Evolutionary conservation across 2,329 filamentous ascomycete species (phyloP).

Genomic region (Colletotrichum coccodes): DNA sequence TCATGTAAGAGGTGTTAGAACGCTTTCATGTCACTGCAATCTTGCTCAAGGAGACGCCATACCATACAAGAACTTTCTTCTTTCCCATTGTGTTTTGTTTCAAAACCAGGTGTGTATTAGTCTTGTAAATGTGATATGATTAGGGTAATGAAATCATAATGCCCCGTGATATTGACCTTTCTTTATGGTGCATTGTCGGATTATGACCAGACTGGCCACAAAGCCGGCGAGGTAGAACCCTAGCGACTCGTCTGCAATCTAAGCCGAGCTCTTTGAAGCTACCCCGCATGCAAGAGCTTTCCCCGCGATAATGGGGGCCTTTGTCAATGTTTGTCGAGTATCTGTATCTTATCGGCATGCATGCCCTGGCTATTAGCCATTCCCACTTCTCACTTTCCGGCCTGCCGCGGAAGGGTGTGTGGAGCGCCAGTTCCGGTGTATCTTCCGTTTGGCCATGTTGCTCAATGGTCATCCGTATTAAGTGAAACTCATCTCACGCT

Average conservation of each 20-base stretch:
- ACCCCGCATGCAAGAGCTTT: background rate
- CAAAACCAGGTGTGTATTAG: too few species aligned
- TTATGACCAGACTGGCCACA: background rate
- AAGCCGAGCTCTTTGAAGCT: background rate
- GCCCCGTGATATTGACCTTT: background rate
- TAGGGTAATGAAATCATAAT: background rate
- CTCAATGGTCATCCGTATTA: background rate
- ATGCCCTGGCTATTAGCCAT: background rate
- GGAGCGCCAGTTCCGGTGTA: background rate
- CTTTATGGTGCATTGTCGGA: background rate
- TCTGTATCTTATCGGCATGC: conserved; percentile 6
- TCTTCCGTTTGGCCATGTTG: background rate
- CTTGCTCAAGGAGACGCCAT: background rate
- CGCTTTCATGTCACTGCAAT: background rate
- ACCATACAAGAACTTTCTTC: conserved; percentile 40
- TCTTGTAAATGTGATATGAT: background rate
- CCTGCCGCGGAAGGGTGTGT: background rate
- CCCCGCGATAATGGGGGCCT: background rate
- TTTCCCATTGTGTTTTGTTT: conserved; percentile 37
- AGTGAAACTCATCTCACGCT: background rate
- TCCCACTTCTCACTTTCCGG: background rate
- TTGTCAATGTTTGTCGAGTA: background rate
- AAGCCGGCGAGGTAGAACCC: too few species aligned
- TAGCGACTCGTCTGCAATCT: background rate
- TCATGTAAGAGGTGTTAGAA: background rate